Evolutionary conservation across 2,329 filamentous ascomycete genomes (phyloP), one percentile per base, ranked within the genome.

Genomic region (Alternaria panax): DNA sequence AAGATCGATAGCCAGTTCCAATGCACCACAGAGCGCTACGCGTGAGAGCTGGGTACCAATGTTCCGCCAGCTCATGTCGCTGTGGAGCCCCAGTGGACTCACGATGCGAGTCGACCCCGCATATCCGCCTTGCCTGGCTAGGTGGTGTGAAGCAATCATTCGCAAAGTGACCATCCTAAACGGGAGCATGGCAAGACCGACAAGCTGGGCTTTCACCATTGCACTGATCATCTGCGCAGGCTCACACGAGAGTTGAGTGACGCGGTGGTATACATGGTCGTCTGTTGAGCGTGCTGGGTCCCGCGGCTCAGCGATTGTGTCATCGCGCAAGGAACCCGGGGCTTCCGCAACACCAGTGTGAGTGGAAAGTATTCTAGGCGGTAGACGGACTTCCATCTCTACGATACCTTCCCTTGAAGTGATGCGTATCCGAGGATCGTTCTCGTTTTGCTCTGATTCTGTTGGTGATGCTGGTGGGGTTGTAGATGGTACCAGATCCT

Each of bases 331-430:
- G 7, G 62, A 18, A 9, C 58, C 57, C 42, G 54, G 52, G 22
- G 55, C 60, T 53, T 62, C 68, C 43, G 63, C 58, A 20, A 70
- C 51, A 52, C 73, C 70, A 14, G 64, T 74, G 53, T 72, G 72
- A 45, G 67, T 69, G 9, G 71, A 73, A 32, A 76, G 63, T 27
- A 75, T 60, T 36, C 72, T 70, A 46, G 73, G 67, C 8, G 76
- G 76, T 18, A 79, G 62, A 20, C 74, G 72, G 7, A 79, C 76
- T 60, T 79, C 76, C 67, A 79, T 75, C 55, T 78, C 75, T 22
- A 79, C 75, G 22, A 78, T 72, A 4, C 74, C 73, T 53, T 75
- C 75, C 25, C 76, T 64, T n/a, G 70, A 75, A 7, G 75, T 78
- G 28, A 79, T 79, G n/a, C 76, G 69, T 24, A 79, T 78, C 28